phyloP scores from a whole-genome alignment of 106 monocot genomes.

The Platanthera guangdongensis region DNA sequence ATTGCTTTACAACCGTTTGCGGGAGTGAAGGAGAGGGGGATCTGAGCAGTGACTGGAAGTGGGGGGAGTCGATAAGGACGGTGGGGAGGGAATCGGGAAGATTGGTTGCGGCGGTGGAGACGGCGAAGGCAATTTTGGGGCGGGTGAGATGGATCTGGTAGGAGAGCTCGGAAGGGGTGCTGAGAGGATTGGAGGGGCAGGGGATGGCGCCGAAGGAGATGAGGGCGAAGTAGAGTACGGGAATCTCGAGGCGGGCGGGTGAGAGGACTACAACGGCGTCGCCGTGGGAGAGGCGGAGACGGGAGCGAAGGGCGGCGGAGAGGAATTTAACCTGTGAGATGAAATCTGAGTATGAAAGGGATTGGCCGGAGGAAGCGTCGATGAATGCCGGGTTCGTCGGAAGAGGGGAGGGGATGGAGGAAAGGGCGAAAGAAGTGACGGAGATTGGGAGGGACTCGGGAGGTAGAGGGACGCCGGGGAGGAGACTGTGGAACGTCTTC shows the following conservation, averaged over 20 bases:
- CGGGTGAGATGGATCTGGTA: slow-evolving; percentile 10
- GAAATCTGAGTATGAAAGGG: slow-evolving; percentile 17
- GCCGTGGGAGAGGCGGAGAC: background rate
- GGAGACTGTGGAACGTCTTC: slow-evolving; percentile 23
- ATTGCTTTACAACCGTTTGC: background rate
- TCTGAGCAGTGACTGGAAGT: background rate
- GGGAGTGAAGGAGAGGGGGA: background rate
- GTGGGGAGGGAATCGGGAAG: background rate
- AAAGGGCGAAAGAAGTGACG: slow-evolving; percentile 21
- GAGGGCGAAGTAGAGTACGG: slow-evolving; percentile 28
- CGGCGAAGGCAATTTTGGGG: slow-evolving; percentile 17
- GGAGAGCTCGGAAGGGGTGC: slow-evolving; percentile 16
- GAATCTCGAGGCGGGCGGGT: slow-evolving; percentile 15
- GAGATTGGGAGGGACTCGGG: slow-evolving; percentile 10
- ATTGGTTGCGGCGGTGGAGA: slow-evolving; percentile 8
- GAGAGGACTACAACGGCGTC: slow-evolving; percentile 21
- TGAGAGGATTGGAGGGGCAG: slow-evolving; percentile 21
- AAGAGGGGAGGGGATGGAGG: slow-evolving; percentile 17
- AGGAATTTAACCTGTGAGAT: slow-evolving; percentile 11
- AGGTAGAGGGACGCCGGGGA: slow-evolving; percentile 12
- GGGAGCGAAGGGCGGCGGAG: slow-evolving; percentile 9
- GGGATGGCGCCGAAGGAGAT: slow-evolving; percentile 21
- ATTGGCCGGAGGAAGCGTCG: slow-evolving; percentile 17
- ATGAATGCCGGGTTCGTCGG: slow-evolving; percentile 20
- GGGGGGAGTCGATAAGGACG: slow-evolving; percentile 16